Base-by-base conservation (phyloP, 345 rosid genomes). In the Chamaenerion angustifolium region DNA sequence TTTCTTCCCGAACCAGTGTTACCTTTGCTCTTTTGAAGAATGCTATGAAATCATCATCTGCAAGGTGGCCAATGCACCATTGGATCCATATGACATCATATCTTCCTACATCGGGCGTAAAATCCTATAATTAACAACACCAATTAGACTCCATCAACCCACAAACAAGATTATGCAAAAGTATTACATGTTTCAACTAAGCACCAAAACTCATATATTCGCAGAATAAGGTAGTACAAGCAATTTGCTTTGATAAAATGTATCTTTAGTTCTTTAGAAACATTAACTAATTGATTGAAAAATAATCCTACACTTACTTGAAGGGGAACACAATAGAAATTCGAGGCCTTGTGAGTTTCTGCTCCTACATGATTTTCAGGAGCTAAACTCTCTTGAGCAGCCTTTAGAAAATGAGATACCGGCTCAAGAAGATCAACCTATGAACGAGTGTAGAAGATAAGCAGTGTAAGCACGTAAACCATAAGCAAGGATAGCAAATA, bases 351-450 rank as follows among this genome's bases (percentile, higher is more conserved):
- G 59, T 87, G 80, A 40, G 43, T 48, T 45, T 82, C 88, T 4
- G 77, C 68, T 0, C 65, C 78, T 15, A 52, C 23, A 56, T 42
- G 43, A 62, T 65, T 68, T 69, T 66, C 74, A 53, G 75, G 61
- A 45, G 73, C 68, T 77, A 92, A 65, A 58, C 71, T 82, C 51
- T 82, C 82, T 46, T 81, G 82, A 4, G 98, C 95, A 21, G 84
- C 80, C 65, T 84, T 90, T 14, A 92, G 52, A 57, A 87, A 92
- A 68, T 92, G 95, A 0, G 82, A 71, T 25, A 84, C 93, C 9
- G 98, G 98, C 73, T 92, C 98, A 60, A 92, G 93, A 54, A 92
- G 96, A 77, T 92, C 98, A 68, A 92, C 93, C 96, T 92, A 16
- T 31, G 69, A 40, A 68, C 31, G 23, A 35, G 37, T 5, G 37